These are phyloP conservation scores for Hibiscus mutabilis DNA, from an alignment of 345 rosid species.

Conservation along the genomic window DNA sequence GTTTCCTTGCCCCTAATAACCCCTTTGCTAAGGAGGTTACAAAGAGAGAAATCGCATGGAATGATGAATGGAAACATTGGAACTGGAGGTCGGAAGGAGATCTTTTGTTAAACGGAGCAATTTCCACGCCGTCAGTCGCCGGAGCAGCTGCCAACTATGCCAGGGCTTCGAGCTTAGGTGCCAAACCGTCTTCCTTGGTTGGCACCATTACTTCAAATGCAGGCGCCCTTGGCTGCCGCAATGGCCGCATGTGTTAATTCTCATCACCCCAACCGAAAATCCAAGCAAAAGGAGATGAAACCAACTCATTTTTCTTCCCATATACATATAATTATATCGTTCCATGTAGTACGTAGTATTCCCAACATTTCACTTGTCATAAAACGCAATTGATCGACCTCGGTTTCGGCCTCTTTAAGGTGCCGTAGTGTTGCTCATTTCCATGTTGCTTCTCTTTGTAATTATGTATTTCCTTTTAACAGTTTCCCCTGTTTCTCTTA, in stretches of 20 bases:
- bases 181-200: constrained; percentile 51
- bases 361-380: constrained; percentile 26
- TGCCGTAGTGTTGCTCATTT: constrained; percentile 35
- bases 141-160: constrained; percentile 48
- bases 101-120: constrained; percentile 49
- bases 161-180: constrained; percentile 61
- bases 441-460: constrained; percentile 7
- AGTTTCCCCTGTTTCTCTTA: neutral
- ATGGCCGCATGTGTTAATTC: constrained; percentile 46
- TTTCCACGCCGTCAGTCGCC: constrained; percentile 46
- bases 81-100: constrained; percentile 72
- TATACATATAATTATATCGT: neutral
- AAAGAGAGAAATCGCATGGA: constrained; percentile 37
- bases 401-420: constrained; percentile 26
- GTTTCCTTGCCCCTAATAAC: constrained; percentile 82
- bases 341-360: neutral
- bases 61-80: constrained; percentile 40
- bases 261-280: neutral
- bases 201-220: constrained; percentile 40
- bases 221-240: constrained; percentile 47
- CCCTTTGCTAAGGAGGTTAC: constrained; percentile 67
- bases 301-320: constrained; percentile 6
- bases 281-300: neutral
- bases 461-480: neutral
- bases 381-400: constrained; percentile 28